These are phyloP conservation scores for Ophiostoma australiae DNA, from an alignment of 2,329 filamentous ascomycete species.

Conservation along the genomic window DNA sequence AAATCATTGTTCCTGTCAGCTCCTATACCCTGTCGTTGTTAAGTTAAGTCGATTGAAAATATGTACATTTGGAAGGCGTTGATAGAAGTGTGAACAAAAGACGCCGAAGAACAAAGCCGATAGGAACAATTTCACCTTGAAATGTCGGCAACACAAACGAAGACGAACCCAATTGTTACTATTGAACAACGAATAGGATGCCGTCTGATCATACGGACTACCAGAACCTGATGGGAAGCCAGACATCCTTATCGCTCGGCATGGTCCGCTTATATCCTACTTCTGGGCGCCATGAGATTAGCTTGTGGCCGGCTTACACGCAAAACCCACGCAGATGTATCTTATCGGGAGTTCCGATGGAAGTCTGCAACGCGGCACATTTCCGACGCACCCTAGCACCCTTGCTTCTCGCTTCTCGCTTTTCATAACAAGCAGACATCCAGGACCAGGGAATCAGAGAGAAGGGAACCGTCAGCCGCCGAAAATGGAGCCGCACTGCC, in stretches of 20 bases:
- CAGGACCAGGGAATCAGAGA: neutral
- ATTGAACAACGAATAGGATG: neutral
- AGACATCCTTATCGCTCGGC: neutral
- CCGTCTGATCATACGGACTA: neutral
- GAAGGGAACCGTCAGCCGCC: neutral
- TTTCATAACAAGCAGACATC: neutral
- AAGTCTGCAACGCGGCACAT: neutral
- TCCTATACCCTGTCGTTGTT: neutral
- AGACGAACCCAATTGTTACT: neutral
- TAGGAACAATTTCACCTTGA: neutral
- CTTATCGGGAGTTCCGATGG: neutral
- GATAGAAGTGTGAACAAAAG: neutral
- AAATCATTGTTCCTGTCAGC: neutral
- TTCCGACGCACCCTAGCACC: neutral
- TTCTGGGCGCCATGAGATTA: neutral
- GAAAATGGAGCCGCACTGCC: neutral
- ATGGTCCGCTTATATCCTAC: slow-evolving; percentile 2
- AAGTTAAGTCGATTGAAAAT: neutral
- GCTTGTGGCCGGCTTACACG: neutral
- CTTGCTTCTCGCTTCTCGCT: neutral
- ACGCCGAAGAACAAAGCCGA: neutral
- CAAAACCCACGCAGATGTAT: neutral
- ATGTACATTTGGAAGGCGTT: neutral
- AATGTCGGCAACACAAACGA: neutral
- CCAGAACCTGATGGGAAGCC: neutral